Evolutionary conservation across 2,329 filamentous ascomycete species (phyloP).

Genomic region (Trichoderma cornu-damae): DNA sequence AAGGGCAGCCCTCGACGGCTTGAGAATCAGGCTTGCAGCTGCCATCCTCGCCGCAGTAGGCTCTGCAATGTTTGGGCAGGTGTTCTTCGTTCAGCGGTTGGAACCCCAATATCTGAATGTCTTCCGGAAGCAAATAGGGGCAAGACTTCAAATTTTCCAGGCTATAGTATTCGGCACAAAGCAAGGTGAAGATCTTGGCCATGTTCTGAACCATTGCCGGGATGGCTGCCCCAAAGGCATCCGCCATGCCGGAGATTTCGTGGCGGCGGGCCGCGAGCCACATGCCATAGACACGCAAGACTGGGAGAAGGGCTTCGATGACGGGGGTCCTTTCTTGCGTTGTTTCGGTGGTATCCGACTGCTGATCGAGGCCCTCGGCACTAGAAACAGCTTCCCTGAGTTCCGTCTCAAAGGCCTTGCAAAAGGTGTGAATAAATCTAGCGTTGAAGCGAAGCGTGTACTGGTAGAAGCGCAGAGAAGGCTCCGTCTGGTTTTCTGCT

Average conservation of each 20-base stretch:
- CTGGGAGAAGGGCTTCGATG: constrained; percentile 43
- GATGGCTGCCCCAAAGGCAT: constrained; percentile 42
- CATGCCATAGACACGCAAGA: constrained; percentile 49
- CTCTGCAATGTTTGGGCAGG: constrained; percentile 38
- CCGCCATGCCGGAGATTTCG: constrained; percentile 43
- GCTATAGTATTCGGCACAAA: constrained; percentile 42
- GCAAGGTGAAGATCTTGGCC: constrained; percentile 43
- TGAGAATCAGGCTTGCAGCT: constrained; percentile 38
- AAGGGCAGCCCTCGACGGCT: constrained; percentile 30
- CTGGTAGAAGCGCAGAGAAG: constrained; percentile 46
- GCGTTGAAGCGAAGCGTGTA: constrained; percentile 75
- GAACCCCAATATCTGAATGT: constrained; percentile 43
- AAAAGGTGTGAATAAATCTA: constrained; percentile 66
- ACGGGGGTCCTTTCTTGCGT: constrained; percentile 32
- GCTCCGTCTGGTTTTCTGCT: constrained; percentile 43
- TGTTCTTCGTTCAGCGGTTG: constrained; percentile 37
- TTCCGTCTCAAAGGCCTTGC: constrained; percentile 65
- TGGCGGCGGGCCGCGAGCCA: constrained; percentile 47
- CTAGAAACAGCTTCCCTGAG: constrained; percentile 41
- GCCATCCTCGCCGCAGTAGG: constrained; percentile 33
- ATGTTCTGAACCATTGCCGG: constrained; percentile 45
- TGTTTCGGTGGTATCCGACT: constrained; percentile 22
- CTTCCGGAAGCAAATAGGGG: constrained; percentile 49
- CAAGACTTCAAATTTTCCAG: constrained; percentile 36
- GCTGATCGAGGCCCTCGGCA: constrained; percentile 20